Conservation (phyloP, 768 basidiomycete genomes). For the Cubamyces sp. region DNA sequence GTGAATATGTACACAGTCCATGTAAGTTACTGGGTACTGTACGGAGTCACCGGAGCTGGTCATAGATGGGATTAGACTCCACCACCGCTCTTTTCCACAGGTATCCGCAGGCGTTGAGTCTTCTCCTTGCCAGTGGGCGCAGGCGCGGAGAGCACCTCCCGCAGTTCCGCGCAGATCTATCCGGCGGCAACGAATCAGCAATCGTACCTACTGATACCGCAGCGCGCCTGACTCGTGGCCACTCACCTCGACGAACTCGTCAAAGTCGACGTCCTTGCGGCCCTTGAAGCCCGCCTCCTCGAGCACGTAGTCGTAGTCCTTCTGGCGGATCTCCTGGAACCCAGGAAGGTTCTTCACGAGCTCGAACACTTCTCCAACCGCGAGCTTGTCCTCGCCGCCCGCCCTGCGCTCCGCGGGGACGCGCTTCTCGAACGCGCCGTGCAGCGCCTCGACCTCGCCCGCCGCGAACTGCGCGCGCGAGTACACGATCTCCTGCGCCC, state of each 20-base stretch:
- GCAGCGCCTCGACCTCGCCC: constrained; percentile 49
- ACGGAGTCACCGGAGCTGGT: neutral
- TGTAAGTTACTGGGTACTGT: no score
- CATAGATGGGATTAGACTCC: constrained; percentile 45
- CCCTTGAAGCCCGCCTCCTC: constrained; percentile 70
- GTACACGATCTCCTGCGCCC: constrained; percentile 41
- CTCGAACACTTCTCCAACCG: constrained; percentile 40
- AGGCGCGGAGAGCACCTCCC: constrained; percentile 60
- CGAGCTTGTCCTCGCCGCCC: constrained; percentile 40
- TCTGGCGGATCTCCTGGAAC: constrained; percentile 61
- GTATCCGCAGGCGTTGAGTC: constrained; percentile 48
- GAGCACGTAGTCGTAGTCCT: constrained; percentile 77
- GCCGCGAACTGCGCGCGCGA: constrained; percentile 58
- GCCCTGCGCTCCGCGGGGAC: constrained; percentile 30
- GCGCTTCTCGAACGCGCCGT: constrained; percentile 39
- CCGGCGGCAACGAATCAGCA: neutral
- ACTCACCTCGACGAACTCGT: constrained; percentile 87
- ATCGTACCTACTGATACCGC: neutral
- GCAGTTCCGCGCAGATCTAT: constrained; percentile 75
- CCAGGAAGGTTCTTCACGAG: constrained; percentile 41
- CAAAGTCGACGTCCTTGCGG: constrained; percentile 65
- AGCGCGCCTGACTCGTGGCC: constrained; percentile 1
- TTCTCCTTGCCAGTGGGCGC: constrained; percentile 36
- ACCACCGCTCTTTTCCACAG: constrained; percentile 59
- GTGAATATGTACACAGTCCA: neutral